A percentile compares a stretch with the other conserved stretches of the same genome.
These are phyloP conservation scores for Vachellia pachyceras DNA, from an alignment of 306 rosid species.

Conservation along the genomic window DNA sequence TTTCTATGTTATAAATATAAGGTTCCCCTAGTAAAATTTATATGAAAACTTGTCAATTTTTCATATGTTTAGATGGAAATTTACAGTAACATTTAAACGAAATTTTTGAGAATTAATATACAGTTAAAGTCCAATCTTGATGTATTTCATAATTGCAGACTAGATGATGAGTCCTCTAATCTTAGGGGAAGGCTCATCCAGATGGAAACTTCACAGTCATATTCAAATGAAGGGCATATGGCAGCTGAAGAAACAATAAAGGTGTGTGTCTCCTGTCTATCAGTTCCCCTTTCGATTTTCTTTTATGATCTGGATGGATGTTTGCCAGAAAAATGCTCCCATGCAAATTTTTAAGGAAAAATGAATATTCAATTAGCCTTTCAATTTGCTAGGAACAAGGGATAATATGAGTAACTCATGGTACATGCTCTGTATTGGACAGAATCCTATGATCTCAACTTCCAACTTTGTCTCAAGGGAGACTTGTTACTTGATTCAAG, in stretches of 20 bases:
- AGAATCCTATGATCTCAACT: not conserved
- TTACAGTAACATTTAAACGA: too few relatives aligned
- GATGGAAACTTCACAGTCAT: slow-evolving; percentile 54
- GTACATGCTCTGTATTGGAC: not conserved
- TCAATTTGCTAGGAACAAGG: slow-evolving; percentile 13
- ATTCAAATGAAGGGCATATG: slow-evolving; percentile 54
- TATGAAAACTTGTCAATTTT: not conserved
- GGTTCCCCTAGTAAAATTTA: not conserved
- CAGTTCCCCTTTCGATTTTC: slow-evolving; percentile 20
- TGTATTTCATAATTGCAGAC: slow-evolving; percentile 62
- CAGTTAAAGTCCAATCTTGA: slow-evolving; percentile 10
- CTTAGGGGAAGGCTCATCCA: slow-evolving; percentile 76
- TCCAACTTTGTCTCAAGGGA: not conserved
- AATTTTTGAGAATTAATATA: not conserved
- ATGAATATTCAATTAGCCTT: not conserved
- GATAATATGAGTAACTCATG: slow-evolving; percentile 15
- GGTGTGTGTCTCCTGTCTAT: slow-evolving; percentile 47
- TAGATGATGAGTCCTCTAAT: slow-evolving; percentile 70
- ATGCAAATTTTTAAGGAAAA: not conserved
- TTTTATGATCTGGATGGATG: slow-evolving; percentile 17
- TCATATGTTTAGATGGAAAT: not conserved
- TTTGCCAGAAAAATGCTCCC: slow-evolving; percentile 21
- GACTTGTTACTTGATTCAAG: not conserved
- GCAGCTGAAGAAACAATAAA: slow-evolving; percentile 68
- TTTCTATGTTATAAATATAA: not conserved